Conservation (phyloP, 768 basidiomycete genomes). For the Cyathus striatus region DNA sequence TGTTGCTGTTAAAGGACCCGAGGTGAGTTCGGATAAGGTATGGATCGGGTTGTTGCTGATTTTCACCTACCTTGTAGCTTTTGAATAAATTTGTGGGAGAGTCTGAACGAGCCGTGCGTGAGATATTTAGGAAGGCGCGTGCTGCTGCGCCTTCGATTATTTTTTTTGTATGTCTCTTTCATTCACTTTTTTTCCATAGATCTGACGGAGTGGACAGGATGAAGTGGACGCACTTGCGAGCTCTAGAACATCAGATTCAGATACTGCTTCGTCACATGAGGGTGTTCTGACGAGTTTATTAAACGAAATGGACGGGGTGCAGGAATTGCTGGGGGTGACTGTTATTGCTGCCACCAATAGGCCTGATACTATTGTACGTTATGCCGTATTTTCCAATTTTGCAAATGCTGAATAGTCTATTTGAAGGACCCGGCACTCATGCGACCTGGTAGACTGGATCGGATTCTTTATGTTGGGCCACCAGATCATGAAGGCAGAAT, state of each 20-base stretch:
- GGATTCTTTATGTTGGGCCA: constrained; percentile 91
- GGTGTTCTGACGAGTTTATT: constrained; percentile 90
- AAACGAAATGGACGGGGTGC: constrained; percentile 98
- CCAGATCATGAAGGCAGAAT: constrained; percentile 75
- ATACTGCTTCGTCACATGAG: constrained; percentile 59
- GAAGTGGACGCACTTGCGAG: constrained; percentile 94
- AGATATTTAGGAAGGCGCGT: constrained; percentile 93
- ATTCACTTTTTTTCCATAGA: background rate
- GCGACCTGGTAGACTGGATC: constrained; percentile 92
- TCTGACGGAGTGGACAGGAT: constrained; percentile 49
- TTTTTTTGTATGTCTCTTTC: constrained; percentile 72
- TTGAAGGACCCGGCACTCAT: constrained; percentile 87
- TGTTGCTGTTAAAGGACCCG: constrained; percentile 95
- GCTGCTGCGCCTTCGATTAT: constrained; percentile 93
- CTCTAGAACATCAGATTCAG: constrained; percentile 59
- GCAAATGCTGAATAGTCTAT: constrained; percentile 1
- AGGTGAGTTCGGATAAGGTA: constrained; percentile 35
- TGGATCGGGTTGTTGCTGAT: background rate
- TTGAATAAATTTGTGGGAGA: constrained; percentile 97
- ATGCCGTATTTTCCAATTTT: background rate
- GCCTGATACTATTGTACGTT: constrained; percentile 74
- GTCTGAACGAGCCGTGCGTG: constrained; percentile 91
- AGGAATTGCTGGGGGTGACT: constrained; percentile 92
- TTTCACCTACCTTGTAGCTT: constrained; percentile 44
- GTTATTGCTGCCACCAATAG: constrained; percentile 95